phyloP scores from a whole-genome alignment of 2,329 filamentous ascomycete genomes.

The Capronia coronata region DNA sequence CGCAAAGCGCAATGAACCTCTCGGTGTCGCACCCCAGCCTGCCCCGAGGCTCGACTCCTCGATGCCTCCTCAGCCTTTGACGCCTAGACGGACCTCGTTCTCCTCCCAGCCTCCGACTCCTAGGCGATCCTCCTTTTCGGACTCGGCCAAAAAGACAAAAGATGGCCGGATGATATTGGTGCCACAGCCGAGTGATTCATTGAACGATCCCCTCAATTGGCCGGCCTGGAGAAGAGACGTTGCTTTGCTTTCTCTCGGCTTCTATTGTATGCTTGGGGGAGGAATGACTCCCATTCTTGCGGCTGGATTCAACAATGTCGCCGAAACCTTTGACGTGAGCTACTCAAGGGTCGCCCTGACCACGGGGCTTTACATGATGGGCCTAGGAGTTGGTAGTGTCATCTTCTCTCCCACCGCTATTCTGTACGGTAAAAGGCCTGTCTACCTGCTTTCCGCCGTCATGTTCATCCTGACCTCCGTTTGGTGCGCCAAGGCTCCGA shows the following conservation, averaged over 20 bases:
- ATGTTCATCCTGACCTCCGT: slow-evolving; percentile 70
- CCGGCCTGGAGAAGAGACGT: slow-evolving; percentile 70
- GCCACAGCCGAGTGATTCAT: slow-evolving; percentile 83
- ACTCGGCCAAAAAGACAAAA: slow-evolving; percentile 59
- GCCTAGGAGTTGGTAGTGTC: slow-evolving; percentile 76
- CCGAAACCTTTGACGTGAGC: slow-evolving; percentile 57
- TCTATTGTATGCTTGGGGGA: slow-evolving; percentile 89
- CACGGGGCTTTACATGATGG: slow-evolving; percentile 91
- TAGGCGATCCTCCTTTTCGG: slow-evolving; percentile 28
- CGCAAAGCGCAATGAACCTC: slow-evolving; percentile 55
- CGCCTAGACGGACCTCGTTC: slow-evolving; percentile 30
- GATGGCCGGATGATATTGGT: slow-evolving; percentile 82
- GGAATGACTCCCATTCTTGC: slow-evolving; percentile 87
- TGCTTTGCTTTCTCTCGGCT: slow-evolving; percentile 73
- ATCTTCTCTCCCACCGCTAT: slow-evolving; percentile 86
- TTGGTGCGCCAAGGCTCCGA: slow-evolving; percentile 82
- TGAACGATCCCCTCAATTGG: slow-evolving; percentile 93
- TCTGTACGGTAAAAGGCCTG: slow-evolving; percentile 79
- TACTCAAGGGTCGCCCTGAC: slow-evolving; percentile 74
- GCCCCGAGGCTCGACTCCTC: slow-evolving; percentile 46
- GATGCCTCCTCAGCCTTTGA: slow-evolving; percentile 40
- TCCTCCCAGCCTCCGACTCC: slow-evolving; percentile 36
- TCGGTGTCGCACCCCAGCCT: slow-evolving; percentile 55
- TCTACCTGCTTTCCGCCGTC: slow-evolving; percentile 71
- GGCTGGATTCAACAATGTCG: slow-evolving; percentile 79